These are phyloP conservation scores for Ramichloridium luteum DNA, from an alignment of 2,329 filamentous ascomycete species.

Conservation along the genomic window DNA sequence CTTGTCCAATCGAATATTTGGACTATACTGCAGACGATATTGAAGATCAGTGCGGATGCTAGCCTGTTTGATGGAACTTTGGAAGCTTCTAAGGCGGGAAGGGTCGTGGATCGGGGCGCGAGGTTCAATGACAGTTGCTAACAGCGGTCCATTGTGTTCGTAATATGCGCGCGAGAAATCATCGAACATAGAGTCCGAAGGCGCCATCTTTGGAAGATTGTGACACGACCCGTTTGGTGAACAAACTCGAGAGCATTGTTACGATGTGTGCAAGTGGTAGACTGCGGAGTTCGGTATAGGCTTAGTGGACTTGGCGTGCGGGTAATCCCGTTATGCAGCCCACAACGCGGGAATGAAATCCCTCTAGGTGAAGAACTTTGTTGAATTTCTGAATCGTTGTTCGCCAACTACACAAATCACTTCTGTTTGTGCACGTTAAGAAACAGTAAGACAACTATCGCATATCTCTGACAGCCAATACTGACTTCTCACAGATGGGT, in stretches of 20 bases:
- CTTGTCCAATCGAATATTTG: conserved; percentile 29
- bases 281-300: too few species aligned
- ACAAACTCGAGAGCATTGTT: too few species aligned
- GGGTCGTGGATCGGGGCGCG: conserved; percentile 50
- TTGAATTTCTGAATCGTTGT: too few species aligned
- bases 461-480: too few species aligned
- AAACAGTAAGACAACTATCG: too few species aligned
- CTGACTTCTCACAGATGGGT: conserved; percentile 45
- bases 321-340: too few species aligned
- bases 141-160: conserved; percentile 53
- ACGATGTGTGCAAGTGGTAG: neutral
- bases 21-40: conserved; percentile 54
- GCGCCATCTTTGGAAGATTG: conserved; percentile 4
- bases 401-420: too few species aligned
- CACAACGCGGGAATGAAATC: too few species aligned
- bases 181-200: conserved; percentile 53
- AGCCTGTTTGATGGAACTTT: conserved; percentile 55
- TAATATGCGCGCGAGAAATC: conserved; percentile 61
- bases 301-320: too few species aligned
- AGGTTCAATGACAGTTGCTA: conserved; percentile 66
- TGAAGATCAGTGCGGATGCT: conserved; percentile 58
- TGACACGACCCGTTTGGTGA: too few species aligned
- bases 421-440: too few species aligned
- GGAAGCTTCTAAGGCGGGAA: conserved; percentile 56
- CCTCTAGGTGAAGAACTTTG: too few species aligned